A percentile compares a stretch with the other conserved stretches of the same genome.
Evolutionary conservation across 805 yeast species (phyloP).

Genomic region (Suhomyces xylopsoci): DNA sequence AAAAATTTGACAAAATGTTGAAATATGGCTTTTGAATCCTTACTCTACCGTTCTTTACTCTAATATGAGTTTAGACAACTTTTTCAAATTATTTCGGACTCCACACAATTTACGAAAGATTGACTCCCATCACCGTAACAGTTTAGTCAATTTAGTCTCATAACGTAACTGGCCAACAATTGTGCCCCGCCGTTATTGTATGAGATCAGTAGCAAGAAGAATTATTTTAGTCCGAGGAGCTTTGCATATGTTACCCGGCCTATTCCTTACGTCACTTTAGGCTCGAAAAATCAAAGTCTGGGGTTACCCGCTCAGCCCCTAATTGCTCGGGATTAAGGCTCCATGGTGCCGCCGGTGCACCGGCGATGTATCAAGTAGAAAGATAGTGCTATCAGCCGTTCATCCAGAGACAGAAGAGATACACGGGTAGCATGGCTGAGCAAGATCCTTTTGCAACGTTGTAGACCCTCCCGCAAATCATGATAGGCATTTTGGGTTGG

Average conservation of each 20-base stretch:
- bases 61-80: neutral
- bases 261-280: neutral
- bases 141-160: neutral
- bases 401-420: neutral
- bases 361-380: neutral
- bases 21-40: neutral
- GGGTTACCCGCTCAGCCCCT: constrained; percentile 1
- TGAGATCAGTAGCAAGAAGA: neutral
- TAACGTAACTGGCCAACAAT: neutral
- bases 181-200: neutral
- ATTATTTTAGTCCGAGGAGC: neutral
- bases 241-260: neutral
- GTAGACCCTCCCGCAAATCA: neutral
- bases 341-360: neutral
- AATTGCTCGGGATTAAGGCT: neutral
- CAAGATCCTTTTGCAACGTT: neutral
- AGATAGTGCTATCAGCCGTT: neutral
- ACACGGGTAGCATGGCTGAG: neutral
- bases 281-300: neutral
- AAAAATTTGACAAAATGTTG: neutral
- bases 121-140: neutral
- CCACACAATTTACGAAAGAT: neutral
- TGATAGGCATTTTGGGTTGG: neutral
- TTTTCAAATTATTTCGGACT: neutral
- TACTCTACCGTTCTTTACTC: too few species aligned